phyloP scores from a whole-genome alignment of 2,329 filamentous ascomycete genomes.

The Colletotrichum acutatum region DNA sequence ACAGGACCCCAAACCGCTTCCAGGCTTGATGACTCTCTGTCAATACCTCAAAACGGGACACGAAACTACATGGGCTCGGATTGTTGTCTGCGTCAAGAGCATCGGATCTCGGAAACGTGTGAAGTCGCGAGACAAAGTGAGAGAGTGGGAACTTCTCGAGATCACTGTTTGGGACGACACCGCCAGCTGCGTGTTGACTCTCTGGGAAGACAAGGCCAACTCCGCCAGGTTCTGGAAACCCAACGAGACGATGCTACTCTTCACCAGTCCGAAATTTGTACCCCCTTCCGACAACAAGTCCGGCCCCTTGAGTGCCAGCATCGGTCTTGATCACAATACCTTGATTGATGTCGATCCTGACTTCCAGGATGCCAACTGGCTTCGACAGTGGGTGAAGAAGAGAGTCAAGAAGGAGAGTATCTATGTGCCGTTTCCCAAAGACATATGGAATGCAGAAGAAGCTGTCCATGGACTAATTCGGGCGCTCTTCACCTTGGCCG shows the following conservation, averaged over 20 bases:
- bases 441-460: conserved; percentile 49
- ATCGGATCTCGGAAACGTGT: conserved; percentile 64
- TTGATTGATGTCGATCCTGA: conserved; percentile 67
- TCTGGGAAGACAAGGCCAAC: conserved; percentile 63
- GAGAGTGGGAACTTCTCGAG: conserved; percentile 53
- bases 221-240: conserved; percentile 57
- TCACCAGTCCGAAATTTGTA: conserved; percentile 53
- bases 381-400: conserved; percentile 59
- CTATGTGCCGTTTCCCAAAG: conserved; percentile 58
- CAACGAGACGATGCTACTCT: conserved; percentile 60
- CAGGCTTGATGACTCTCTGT: conserved; percentile 66
- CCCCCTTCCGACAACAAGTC: conserved; percentile 1
- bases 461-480: conserved; percentile 45
- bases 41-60: conserved; percentile 65
- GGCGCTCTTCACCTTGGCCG: conserved; percentile 53
- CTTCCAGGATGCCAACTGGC: conserved; percentile 63
- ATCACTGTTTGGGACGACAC: conserved; percentile 69
- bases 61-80: conserved; percentile 59
- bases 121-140: conserved; percentile 33
- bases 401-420: conserved; percentile 61
- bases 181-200: conserved; percentile 60
- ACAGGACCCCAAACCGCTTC: conserved; percentile 41
- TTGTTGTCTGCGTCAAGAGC: conserved; percentile 69
- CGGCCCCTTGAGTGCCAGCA: conserved; percentile 27
- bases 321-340: conserved; percentile 51